Conservation (phyloP, 164 flowering plant species). For the Magnolia sinica region DNA sequence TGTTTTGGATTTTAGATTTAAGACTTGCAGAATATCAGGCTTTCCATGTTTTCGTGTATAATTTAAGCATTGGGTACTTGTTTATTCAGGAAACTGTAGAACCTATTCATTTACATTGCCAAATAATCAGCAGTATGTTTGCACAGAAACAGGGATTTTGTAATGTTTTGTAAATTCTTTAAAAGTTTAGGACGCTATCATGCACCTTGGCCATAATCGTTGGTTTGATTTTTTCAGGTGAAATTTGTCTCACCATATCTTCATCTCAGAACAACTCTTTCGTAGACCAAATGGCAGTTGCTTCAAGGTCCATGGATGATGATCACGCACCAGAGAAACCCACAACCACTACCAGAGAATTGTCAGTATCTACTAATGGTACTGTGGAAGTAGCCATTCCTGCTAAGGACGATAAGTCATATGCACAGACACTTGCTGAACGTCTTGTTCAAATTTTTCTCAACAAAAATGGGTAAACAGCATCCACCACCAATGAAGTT, state of each 20-base stretch:
- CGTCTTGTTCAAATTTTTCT: conserved; percentile 63
- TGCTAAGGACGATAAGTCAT: conserved; percentile 52
- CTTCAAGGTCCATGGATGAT: conserved; percentile 19
- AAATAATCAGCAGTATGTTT: too few relatives aligned
- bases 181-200: not conserved
- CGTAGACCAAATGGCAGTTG: conserved; percentile 21
- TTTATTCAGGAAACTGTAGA: too few relatives aligned
- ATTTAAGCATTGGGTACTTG: too few relatives aligned
- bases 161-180: too few relatives aligned
- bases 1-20: too few relatives aligned
- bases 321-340: conserved; percentile 25
- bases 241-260: conserved; percentile 64
- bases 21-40: too few relatives aligned
- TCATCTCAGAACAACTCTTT: conserved; percentile 50
- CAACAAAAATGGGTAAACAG: conserved; percentile 35
- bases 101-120: too few relatives aligned
- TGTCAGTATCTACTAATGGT: conserved; percentile 28
- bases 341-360: conserved; percentile 27
- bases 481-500: conserved; percentile 21
- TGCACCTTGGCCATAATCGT: not conserved
- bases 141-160: too few relatives aligned
- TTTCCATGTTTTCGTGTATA: too few relatives aligned
- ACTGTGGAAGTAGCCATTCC: conserved; percentile 33
- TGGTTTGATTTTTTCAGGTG: conserved; percentile 42
- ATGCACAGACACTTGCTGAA: conserved; percentile 38